phyloP scores from a whole-genome alignment of 176 grass and related monocot genomes.

The Secale cereale region DNA sequence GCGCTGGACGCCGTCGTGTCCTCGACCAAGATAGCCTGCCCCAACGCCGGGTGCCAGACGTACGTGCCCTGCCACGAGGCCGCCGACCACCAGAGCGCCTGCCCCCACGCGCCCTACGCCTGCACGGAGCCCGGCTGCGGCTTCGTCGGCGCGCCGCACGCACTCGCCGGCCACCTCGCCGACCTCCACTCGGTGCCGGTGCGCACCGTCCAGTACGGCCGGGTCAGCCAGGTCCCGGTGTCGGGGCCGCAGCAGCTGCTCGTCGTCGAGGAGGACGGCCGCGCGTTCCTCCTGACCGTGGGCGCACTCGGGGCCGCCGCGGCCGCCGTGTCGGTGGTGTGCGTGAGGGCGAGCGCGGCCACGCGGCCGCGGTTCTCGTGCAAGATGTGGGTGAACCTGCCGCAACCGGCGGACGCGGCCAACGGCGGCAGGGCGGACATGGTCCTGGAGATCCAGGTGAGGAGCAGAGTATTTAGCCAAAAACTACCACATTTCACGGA shows the following conservation, averaged over 20 bases:
- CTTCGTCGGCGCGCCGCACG: not conserved
- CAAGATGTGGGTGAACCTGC: conserved; percentile 18
- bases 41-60: conserved; percentile 1
- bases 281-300: conserved; percentile 24
- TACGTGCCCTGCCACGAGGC: not conserved
- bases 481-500: too few relatives aligned
- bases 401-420: not conserved
- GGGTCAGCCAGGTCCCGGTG: not conserved
- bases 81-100: conserved; percentile 3
- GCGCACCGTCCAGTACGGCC: not conserved
- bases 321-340: conserved; percentile 9
- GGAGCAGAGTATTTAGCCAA: too few relatives aligned
- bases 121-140: conserved; percentile 36
- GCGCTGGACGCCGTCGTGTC: not conserved
- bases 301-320: not conserved
- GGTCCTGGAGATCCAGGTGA: not conserved
- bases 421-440: not conserved
- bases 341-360: not conserved
- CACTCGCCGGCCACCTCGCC: not conserved
- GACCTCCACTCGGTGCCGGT: conserved; percentile 4
- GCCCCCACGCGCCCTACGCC: conserved; percentile 7
- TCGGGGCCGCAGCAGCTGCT: not conserved
- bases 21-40: not conserved
- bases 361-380: conserved; percentile 15
- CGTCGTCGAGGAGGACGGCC: not conserved